Evolutionary conservation across 768 basidiomycete genomes (phyloP), one percentile per base, ranked within the genome.

Genomic region (Nevesoporus exiguus): DNA sequence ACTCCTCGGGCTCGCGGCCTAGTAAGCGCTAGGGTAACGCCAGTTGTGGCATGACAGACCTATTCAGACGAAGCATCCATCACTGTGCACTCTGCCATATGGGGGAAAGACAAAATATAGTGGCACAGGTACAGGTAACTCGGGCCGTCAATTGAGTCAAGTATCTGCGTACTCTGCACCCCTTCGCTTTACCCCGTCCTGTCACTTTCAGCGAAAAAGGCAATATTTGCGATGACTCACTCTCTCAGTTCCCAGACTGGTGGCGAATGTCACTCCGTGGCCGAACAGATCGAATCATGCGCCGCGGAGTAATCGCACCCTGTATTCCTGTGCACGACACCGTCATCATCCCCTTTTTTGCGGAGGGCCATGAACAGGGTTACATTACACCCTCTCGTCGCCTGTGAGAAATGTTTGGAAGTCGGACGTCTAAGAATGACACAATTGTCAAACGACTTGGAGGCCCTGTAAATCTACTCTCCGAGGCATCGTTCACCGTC

Each of bases 271-370:
- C 91, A 92, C 88, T 44, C 89, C 91, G 66, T 92, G 83, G 14
- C 92, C 90, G 42, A 84, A 78, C 45, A 93, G 81, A 53, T 80
- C 77, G 39, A 94, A 19, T n/a, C 80, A 67, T 94, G 95, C 1
- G 94, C 94, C 2, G 93, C 89, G 7, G 91, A 94, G 72, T 94
- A 95, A 72, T 96, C 95, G 72, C 92, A 94, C 54, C 92, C 90
- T 11, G 87, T 88, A 72, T 95, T 93, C 92, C 88, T 90, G 55
- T 34, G 24, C 27, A 33, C 41, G n/a, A 6, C 22, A 7, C 6
- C 41, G 41, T 24, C 43, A 47, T 55, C 37, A 15, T 39, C 47
- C 21, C 33, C 30, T 22, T 40, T 31, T 14, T 10, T n/a, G 8
- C 27, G 27, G 27, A 29, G 27, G 27, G 27, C 27, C 8, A 29